phyloP scores from a whole-genome alignment of 768 basidiomycete species.

The Heimioporus sp. region DNA sequence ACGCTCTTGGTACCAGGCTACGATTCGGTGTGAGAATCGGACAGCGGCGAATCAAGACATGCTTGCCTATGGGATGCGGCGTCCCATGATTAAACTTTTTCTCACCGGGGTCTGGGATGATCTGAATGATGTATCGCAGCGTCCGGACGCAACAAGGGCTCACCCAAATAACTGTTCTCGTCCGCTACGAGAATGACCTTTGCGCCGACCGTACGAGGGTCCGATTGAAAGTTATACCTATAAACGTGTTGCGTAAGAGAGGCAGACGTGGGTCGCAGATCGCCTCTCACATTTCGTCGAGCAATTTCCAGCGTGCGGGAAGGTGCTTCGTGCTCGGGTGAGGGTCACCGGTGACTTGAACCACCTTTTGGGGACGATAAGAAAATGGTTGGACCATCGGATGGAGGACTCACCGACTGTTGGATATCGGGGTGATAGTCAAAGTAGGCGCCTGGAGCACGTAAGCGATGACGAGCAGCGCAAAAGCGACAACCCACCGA shows the following conservation, averaged over 20 bases:
- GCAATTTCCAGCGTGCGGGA: conserved; percentile 49
- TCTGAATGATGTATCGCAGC: not conserved
- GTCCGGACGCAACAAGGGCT: conserved; percentile 13
- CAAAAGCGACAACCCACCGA: conserved; percentile 39
- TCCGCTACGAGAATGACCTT: conserved; percentile 62
- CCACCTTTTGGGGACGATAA: conserved; percentile 40
- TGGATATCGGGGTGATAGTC: conserved; percentile 69
- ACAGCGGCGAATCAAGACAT: not conserved
- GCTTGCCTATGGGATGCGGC: conserved; percentile 75
- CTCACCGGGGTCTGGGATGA: conserved; percentile 21
- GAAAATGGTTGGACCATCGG: not conserved
- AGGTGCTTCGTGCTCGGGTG: conserved; percentile 64
- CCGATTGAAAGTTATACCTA: conserved; percentile 72
- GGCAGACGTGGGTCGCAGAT: not conserved
- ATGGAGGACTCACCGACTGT: conserved; percentile 48
- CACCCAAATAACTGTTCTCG: conserved; percentile 61
- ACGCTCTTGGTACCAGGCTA: conserved; percentile 83
- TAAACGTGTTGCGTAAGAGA: conserved; percentile 5
- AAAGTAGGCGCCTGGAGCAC: conserved; percentile 54
- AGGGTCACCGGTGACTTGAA: conserved; percentile 51
- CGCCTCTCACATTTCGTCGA: conserved; percentile 56
- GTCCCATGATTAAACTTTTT: conserved; percentile 60
- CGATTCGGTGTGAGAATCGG: not conserved
- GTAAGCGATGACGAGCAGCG: not conserved
- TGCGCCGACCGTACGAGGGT: conserved; percentile 65